These are phyloP conservation scores for Myriangium duriaei DNA, from an alignment of 2,329 filamentous ascomycete species.

Conservation along the genomic window DNA sequence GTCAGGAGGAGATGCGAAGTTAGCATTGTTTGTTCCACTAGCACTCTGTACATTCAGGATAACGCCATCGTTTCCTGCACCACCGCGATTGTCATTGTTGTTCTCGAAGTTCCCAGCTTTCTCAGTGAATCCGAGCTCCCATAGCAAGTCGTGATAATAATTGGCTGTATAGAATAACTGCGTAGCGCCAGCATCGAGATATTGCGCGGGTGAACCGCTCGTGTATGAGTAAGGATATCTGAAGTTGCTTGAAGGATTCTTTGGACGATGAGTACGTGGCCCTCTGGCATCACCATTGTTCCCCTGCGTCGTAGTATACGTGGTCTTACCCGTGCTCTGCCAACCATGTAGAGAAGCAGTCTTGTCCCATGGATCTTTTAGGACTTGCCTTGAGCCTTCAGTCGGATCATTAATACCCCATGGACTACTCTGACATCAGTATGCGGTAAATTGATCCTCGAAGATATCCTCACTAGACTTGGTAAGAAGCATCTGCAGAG, in stretches of 20 bases:
- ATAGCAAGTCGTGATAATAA: conserved; percentile 47
- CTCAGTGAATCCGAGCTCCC: conserved; percentile 46
- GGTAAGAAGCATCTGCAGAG: conserved; percentile 42
- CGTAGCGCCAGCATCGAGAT: conserved; percentile 43
- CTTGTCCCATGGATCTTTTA: conserved; percentile 38
- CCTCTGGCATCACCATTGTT: too few relatives aligned
- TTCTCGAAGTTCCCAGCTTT: conserved; percentile 47
- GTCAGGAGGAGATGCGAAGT: conserved; percentile 44
- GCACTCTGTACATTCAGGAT: conserved; percentile 31
- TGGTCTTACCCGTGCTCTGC: conserved; percentile 35
- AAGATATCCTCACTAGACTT: conserved; percentile 31
- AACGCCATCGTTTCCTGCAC: conserved; percentile 33
- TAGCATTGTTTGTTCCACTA: conserved; percentile 47
- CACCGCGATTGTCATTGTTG: conserved; percentile 44
- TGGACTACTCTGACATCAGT: not conserved
- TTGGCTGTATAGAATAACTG: conserved; percentile 52
- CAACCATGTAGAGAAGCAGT: conserved; percentile 41
- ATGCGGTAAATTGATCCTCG: conserved; percentile 15
- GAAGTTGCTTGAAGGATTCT: conserved; percentile 32
- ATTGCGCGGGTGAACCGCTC: conserved; percentile 17
- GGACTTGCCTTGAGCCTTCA: conserved; percentile 26
- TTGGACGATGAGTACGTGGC: too few relatives aligned
- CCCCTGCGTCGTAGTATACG: conserved; percentile 42
- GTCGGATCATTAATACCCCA: not conserved
- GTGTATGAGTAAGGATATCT: conserved; percentile 4